Evolutionary conservation across 1,139 yeast genomes (phyloP).

Genomic region (Magnusiomyces magnusii): DNA sequence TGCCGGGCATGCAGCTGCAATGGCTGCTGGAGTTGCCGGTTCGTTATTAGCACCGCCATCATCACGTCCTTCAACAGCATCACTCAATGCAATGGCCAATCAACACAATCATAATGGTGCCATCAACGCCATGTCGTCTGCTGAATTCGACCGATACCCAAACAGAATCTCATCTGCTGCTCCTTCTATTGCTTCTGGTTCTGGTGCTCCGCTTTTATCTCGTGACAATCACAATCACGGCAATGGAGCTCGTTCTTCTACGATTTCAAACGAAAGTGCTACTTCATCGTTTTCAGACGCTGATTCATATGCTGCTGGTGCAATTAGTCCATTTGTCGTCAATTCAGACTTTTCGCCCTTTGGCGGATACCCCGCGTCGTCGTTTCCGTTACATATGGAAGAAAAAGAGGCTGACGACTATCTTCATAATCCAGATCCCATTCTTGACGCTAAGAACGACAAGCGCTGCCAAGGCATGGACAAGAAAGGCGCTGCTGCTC

Average conservation of each 20-base stretch:
- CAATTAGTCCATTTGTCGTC: constrained; percentile 28
- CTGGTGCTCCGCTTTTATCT: constrained; percentile 19
- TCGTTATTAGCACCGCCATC: constrained; percentile 7
- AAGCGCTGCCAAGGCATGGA: constrained; percentile 49
- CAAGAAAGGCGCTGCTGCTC: constrained; percentile 32
- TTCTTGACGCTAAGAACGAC: constrained; percentile 73
- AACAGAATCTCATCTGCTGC: constrained; percentile 28
- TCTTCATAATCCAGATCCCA: constrained; percentile 88
- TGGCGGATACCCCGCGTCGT: constrained; percentile 89
- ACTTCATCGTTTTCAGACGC: constrained; percentile 20
- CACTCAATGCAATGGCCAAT: neutral
- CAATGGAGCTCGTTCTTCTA: constrained; percentile 10
- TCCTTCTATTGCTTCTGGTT: constrained; percentile 23
- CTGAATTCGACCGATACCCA: constrained; percentile 36
- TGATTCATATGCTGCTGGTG: constrained; percentile 23
- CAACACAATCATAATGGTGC: neutral
- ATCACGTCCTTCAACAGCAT: constrained; percentile 10
- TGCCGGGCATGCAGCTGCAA: constrained; percentile 6
- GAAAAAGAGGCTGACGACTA: constrained; percentile 92
- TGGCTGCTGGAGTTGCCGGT: constrained; percentile 15
- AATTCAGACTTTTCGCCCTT: constrained; percentile 59
- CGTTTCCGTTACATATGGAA: constrained; percentile 77
- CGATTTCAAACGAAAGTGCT: constrained; percentile 14
- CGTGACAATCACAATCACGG: constrained; percentile 7
- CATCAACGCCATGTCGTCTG: constrained; percentile 1